Conservation (phyloP, 2,329 filamentous ascomycete genomes). For the Trichoderma atrobrunneum region DNA sequence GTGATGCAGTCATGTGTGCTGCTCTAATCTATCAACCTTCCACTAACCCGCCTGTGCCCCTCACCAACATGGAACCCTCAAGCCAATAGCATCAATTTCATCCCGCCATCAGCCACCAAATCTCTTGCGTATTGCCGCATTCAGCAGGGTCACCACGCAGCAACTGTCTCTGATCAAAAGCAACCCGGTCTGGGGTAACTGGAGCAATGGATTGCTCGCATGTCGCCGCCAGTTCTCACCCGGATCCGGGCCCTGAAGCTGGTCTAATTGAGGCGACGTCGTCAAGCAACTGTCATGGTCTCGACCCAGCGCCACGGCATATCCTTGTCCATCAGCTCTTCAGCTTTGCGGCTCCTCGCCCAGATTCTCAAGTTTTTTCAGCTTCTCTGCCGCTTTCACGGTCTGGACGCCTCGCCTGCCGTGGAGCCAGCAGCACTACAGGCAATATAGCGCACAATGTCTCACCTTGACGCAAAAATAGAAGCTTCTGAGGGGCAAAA, state of each 20-base stretch:
- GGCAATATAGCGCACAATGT: not conserved
- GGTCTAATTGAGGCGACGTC: not conserved
- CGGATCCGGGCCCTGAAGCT: not conserved
- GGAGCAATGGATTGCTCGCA: not conserved
- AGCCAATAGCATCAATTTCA: not conserved
- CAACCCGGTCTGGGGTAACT: not conserved
- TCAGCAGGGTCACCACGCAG: conserved; percentile 1
- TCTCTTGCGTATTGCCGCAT: not conserved
- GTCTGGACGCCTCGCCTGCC: not conserved
- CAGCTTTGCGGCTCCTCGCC: not conserved
- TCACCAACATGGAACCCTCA: not conserved
- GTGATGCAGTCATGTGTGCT: not conserved
- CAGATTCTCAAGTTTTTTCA: not conserved
- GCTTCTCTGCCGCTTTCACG: not conserved
- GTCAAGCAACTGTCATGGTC: not conserved
- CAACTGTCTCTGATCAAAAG: conserved; percentile 2
- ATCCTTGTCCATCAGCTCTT: not conserved
- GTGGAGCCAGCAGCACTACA: not conserved
- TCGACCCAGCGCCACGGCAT: not conserved
- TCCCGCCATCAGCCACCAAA: not conserved
- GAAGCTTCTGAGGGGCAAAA: not conserved
- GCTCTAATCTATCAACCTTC: not conserved
- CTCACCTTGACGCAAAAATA: not conserved
- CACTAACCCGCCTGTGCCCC: not conserved
- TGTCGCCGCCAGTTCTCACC: not conserved